Base-by-base conservation (phyloP, 2,329 filamentous ascomycete genomes). In the Scorias spongiosa region DNA sequence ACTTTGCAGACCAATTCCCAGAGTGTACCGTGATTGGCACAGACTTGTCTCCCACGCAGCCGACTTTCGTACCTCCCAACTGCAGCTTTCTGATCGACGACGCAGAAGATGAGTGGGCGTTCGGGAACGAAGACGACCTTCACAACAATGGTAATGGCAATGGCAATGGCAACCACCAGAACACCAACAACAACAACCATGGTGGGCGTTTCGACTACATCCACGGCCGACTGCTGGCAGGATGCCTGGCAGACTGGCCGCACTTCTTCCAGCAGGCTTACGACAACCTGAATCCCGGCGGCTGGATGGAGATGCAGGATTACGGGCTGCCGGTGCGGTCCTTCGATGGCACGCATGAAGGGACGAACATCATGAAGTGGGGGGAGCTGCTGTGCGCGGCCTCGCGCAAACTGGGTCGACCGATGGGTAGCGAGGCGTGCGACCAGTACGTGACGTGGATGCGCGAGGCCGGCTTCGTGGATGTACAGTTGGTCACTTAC, bases 71-170 rank as follows among this genome's bases (percentile, higher is more conserved):
- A 10, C 77, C 75, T 12, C 67, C 71, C 10, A 80, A 80, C 53
- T 66, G 75, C n/a, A 66, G 65, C 7, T 80, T 80, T 60, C 64
- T 78, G 46, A 68, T 81, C 9, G 77, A 81, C 51, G 76, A 81
- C 53, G 69, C 71, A 42, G 74, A 79, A 49, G 66, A 72, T 40
- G 66, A 73, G 8, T 81, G 78, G 78, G 58, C 67, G 20, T 74
- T 71, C 41, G 59, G 65, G 3, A 63, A 70, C 43, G 20, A 26
- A 26, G 20, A 26, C 20, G 20, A 7, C 20, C 20, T 26, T 26
- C 20, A 3, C n/a, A n/a, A n/a, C n/a, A n/a, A n/a, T 26, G 20
- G 20, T 7, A 26, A 26, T 7, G 20, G 20, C 20, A 26, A 26
- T 7, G 20, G 20, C 20, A 26, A 26, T 7, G 20, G 20, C 20